Evolutionary conservation across 1,284 basidiomycete genomes (phyloP), one percentile per base, ranked within the genome.

Genomic region (Marasmius oreades): DNA sequence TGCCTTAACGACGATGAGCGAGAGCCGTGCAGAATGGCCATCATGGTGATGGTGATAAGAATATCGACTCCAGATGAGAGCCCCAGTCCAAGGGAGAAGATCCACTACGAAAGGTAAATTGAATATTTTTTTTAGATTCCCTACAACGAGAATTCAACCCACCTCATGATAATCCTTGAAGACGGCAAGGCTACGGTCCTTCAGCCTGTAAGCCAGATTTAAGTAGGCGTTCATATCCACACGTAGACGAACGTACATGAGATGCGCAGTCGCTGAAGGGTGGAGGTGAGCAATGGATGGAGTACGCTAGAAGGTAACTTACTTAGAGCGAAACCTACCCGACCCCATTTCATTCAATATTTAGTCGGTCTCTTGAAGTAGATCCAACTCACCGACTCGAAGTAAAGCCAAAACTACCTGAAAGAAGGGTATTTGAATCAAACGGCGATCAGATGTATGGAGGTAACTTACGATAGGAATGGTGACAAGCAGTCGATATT

Each of bases 21-120:
- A 26, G 39, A 46, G 8, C 45, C 12, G 12, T 31, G 42, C n/a
- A 56, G 39, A 20, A 52, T 34, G 5, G 43, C 5, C 55, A 56
- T 56, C 55, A 56, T 56, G 26, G 36, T 34, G 11, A 5, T 20
- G 4, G 55, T 56, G 18, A 56, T 56, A 37, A 56, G 31, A n/a
- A 56, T 33, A 11, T 56, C 55, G 7, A 56, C 50, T 18, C 22
- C 14, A 24, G 55, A 44, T 2, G 55, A 56, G n/a, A 56, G 34
- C n/a, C 26, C 55, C 28, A 56, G 50, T 8, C 37, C 55, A 5
- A 46, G 26, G 23, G 55, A 46, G n/a, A 56, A 52, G 8, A 45
- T 6, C 55, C 55, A 56, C 50, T 56, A n/a, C 26, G n/a, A 52
- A 16, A 2, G 22, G 3, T 5, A 42, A 24, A 20, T 42, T 18